These are phyloP conservation scores for Cryomyces antarcticus DNA, from an alignment of 495 filamentous ascomycete genomes.

Conservation along the genomic window DNA sequence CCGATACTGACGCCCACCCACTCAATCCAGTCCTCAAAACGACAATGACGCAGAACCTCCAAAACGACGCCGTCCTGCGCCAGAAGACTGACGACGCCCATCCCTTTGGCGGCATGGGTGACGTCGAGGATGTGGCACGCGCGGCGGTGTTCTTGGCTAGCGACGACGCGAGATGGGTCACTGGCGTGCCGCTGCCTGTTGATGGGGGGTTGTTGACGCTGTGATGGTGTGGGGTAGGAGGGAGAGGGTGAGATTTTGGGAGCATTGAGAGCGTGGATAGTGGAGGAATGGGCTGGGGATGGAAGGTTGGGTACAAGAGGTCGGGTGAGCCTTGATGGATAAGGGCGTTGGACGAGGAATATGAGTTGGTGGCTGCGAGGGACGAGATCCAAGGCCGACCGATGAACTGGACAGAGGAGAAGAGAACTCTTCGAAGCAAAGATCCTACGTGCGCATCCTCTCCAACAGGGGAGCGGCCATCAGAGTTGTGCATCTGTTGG, in stretches of 20 bases:
- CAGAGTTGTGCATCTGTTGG: too few relatives aligned
- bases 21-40: slow-evolving; percentile 7
- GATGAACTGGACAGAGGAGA: too few relatives aligned
- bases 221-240: slow-evolving; percentile 1
- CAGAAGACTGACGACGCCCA: slow-evolving; percentile 11
- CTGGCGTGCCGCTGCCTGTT: slow-evolving; percentile 25
- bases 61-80: slow-evolving; percentile 3
- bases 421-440: too few relatives aligned
- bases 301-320: too few relatives aligned
- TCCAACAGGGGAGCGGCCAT: too few relatives aligned
- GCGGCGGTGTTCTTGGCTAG: slow-evolving; percentile 30
- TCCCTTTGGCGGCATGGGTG: slow-evolving; percentile 24
- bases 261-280: too few relatives aligned
- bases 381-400: too few relatives aligned
- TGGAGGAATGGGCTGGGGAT: too few relatives aligned
- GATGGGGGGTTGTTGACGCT: slow-evolving; percentile 29
- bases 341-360: too few relatives aligned
- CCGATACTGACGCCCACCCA: neutral
- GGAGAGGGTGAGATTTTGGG: neutral
- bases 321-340: too few relatives aligned
- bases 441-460: too few relatives aligned
- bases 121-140: slow-evolving; percentile 26
- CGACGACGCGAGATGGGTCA: slow-evolving; percentile 27
- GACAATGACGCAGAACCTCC: slow-evolving; percentile 11
- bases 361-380: too few relatives aligned